Conservation (phyloP, 2,329 filamentous ascomycete genomes). For the Fonsecaea nubica region DNA sequence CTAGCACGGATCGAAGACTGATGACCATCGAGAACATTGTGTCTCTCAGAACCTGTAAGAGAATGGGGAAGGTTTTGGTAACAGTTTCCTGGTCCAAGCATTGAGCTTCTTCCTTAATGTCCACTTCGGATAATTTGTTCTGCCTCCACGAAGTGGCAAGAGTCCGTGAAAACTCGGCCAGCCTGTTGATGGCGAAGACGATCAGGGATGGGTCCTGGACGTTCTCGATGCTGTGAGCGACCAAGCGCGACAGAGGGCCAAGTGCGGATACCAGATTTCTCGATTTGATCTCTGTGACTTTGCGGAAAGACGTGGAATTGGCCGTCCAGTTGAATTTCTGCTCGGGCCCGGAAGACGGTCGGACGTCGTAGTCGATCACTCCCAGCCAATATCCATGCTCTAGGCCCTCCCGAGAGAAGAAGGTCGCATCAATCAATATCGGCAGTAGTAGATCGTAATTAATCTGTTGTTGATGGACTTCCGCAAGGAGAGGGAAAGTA, state of each 20-base stretch:
- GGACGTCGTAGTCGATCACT: conserved; percentile 71
- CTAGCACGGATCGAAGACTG: conserved; percentile 74
- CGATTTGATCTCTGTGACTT: conserved; percentile 62
- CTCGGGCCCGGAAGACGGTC: conserved; percentile 53
- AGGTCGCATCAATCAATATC: conserved; percentile 69
- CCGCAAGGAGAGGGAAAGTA: conserved; percentile 73
- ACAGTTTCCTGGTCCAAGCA: conserved; percentile 70
- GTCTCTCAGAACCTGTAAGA: conserved; percentile 78
- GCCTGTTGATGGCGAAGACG: conserved; percentile 60
- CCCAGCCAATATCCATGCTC: conserved; percentile 77
- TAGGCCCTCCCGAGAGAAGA: conserved; percentile 74
- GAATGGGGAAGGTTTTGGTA: conserved; percentile 69
- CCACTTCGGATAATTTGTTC: conserved; percentile 75
- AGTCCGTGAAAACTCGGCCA: conserved; percentile 70
- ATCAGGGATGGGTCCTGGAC: conserved; percentile 55
- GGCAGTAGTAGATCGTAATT: conserved; percentile 75
- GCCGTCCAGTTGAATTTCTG: conserved; percentile 71
- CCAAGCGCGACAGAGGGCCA: conserved; percentile 67
- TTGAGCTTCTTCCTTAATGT: conserved; percentile 68
- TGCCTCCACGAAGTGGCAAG: conserved; percentile 75
- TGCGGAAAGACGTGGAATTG: conserved; percentile 63
- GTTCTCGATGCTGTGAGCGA: conserved; percentile 67
- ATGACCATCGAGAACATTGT: conserved; percentile 78
- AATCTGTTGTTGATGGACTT: conserved; percentile 63
- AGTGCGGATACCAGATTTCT: conserved; percentile 66